Conservation (phyloP, 2,329 filamentous ascomycete genomes). For the Alternaria atra region DNA sequence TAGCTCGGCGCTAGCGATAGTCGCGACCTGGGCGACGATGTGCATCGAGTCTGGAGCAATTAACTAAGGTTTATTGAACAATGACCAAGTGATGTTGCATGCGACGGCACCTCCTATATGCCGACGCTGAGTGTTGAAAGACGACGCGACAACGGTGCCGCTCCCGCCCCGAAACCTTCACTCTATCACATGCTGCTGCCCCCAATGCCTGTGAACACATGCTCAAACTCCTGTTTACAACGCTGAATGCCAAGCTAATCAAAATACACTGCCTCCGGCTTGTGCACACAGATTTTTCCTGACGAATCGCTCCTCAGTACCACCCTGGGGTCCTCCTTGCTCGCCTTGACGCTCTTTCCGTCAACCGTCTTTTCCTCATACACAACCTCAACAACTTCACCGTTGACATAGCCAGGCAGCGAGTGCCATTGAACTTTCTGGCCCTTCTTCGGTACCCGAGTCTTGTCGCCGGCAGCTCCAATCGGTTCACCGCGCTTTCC, state of each 20-base stretch:
- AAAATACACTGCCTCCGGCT: constrained; percentile 56
- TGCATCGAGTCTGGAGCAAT: neutral
- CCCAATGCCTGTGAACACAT: neutral
- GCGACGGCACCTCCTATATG: neutral
- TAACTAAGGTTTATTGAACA: constrained; percentile 11
- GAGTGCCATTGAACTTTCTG: constrained; percentile 56
- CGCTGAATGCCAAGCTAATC: constrained; percentile 36
- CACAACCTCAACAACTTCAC: constrained; percentile 55
- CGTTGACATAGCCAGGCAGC: constrained; percentile 52
- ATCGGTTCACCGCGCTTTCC: constrained; percentile 31
- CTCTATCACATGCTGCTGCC: neutral
- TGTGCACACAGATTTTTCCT: constrained; percentile 56
- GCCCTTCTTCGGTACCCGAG: constrained; percentile 54
- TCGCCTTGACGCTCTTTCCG: constrained; percentile 54
- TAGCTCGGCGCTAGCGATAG: constrained; percentile 14
- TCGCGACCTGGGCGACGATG: constrained; percentile 14
- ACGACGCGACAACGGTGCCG: constrained; percentile 1
- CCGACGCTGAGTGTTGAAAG: neutral
- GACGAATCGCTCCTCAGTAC: constrained; percentile 52
- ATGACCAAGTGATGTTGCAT: constrained; percentile 1
- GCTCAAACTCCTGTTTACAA: neutral
- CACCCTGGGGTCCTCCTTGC: constrained; percentile 54
- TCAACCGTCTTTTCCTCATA: constrained; percentile 53
- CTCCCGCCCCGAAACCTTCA: neutral
- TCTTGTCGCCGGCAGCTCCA: constrained; percentile 42